Base-by-base conservation (phyloP, 768 basidiomycete species). In the Plicaturopsis crispa region DNA sequence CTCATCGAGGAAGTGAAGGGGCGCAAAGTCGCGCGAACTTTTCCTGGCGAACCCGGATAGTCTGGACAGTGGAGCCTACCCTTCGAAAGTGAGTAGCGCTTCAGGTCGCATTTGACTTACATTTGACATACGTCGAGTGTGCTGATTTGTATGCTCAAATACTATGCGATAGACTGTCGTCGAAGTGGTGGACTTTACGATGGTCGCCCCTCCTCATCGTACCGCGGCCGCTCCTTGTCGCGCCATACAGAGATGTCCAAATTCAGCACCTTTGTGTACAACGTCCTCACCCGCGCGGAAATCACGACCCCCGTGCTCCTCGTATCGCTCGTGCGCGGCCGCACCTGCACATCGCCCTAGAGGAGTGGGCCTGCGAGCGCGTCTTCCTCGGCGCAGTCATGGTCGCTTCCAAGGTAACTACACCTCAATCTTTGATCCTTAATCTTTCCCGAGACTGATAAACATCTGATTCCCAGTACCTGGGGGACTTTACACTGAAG, bases 301-400 rank as follows among this genome's bases (percentile, higher is more conserved):
- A 75, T 88, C 47, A 71, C 75, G 46, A 72, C 78, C 35, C 70
- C 84, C 30, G 79, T 78, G 34, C 57, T 87, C 50, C 70, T 88
- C 41, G 75, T 74, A 23, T 59, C 84, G 5, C 75, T 87, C 38
- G 81, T 80, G 81, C 85, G 3, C 79, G 78, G 49, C 82, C 82
- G 3, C 82, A 86, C 56, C 69, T 89, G 31, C 80, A 84, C 53
- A 87, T 87, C 47, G 82, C 82, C 7, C 65, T 84, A 43, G 83
- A 86, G 53, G 78, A 85, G 51, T 87, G 84, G 84, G 90, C 89
- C 11, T 70, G 85, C 35, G 88, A 92, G 60, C 79, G 90, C 28
- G 89, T 93, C 21, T 92, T 93, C 62, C 74, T 93, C 31, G 90
- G 90, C 36, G 80, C 88, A n/a, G 60, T 92, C 46, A 91, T 93